A percentile compares a stretch with the other conserved stretches of the same genome.
Evolutionary conservation across 352 stramenopile species (phyloP).

Genomic region (Phytophthora sojae): DNA sequence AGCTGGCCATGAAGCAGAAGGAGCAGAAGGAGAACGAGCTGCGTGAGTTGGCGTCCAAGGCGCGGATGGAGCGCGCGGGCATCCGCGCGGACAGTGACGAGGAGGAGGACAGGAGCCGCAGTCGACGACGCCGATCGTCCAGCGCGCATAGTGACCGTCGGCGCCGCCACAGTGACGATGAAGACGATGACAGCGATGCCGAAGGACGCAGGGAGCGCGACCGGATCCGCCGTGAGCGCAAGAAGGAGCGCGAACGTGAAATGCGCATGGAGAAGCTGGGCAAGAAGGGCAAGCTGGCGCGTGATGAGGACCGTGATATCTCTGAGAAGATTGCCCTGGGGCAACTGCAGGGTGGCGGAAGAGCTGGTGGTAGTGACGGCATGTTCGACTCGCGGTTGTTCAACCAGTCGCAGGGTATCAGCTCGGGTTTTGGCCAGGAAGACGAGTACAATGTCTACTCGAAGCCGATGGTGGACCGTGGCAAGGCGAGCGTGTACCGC

Average conservation of each 20-base stretch:
- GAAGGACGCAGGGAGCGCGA: slow-evolving; percentile 65
- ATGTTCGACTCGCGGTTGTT: slow-evolving; percentile 98
- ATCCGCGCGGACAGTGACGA: slow-evolving; percentile 47
- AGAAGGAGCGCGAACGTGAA: slow-evolving; percentile 94
- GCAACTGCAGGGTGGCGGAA: slow-evolving; percentile 91
- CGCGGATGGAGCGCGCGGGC: slow-evolving; percentile 92
- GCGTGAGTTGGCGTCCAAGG: slow-evolving; percentile 93
- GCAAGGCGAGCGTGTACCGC: slow-evolving; percentile 90
- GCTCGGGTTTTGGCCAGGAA: slow-evolving; percentile 96
- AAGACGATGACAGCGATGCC: slow-evolving; percentile 43
- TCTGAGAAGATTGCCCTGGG: slow-evolving; percentile 99
- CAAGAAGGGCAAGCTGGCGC: slow-evolving; percentile 91
- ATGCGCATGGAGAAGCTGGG: slow-evolving; percentile 96
- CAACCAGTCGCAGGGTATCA: slow-evolving; percentile 97
- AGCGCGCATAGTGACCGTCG: slow-evolving; percentile 26
- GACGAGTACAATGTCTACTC: slow-evolving; percentile 99
- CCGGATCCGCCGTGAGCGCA: slow-evolving; percentile 91
- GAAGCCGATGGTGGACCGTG: slow-evolving; percentile 96
- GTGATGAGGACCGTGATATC: slow-evolving; percentile 96
- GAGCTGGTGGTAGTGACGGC: slow-evolving; percentile 76
- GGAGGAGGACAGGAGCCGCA: slow-evolving; percentile 30
- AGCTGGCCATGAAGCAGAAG: slow-evolving; percentile 93
- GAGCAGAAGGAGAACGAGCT: slow-evolving; percentile 97
- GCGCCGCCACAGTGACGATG: slow-evolving; percentile 21
- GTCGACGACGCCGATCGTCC: slow-evolving; percentile 31